These are phyloP conservation scores for Talinum fruticosum DNA, from an alignment of 148 eudicot genomes.

Conservation along the genomic window DNA sequence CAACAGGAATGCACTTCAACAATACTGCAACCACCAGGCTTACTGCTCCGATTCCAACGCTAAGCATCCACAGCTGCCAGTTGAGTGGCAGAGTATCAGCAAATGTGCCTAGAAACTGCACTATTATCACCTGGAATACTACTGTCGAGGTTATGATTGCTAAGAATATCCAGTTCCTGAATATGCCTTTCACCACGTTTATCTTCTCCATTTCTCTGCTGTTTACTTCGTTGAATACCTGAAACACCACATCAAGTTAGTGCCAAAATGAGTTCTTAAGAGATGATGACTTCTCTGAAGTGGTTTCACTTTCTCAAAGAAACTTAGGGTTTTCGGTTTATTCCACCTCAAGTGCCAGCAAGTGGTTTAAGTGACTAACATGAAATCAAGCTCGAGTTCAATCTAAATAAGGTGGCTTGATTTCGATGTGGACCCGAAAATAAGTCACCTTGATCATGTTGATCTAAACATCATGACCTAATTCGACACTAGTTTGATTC, in stretches of 20 bases:
- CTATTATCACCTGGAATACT: conserved; percentile 60
- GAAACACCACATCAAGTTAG: neutral
- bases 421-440: too few relatives aligned
- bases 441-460: too few relatives aligned
- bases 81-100: conserved; percentile 64
- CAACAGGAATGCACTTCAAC: conserved; percentile 59
- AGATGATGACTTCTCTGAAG: too few relatives aligned
- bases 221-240: conserved; percentile 88
- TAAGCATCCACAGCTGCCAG: conserved; percentile 47
- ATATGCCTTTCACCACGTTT: conserved; percentile 57
- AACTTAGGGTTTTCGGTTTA: too few relatives aligned
- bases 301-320: too few relatives aligned
- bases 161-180: conserved; percentile 63
- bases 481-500: too few relatives aligned
- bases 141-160: conserved; percentile 47
- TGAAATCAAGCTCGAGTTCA: too few relatives aligned
- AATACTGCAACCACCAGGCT: conserved; percentile 53
- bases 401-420: too few relatives aligned
- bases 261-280: too few relatives aligned
- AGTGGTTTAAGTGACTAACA: too few relatives aligned
- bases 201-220: conserved; percentile 89
- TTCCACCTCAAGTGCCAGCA: too few relatives aligned
- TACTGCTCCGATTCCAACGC: conserved; percentile 50
- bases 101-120: conserved; percentile 66
- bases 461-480: too few relatives aligned